These are phyloP conservation scores for Taphrina confusa DNA, from an alignment of 1,139 yeast genomes.

Conservation along the genomic window DNA sequence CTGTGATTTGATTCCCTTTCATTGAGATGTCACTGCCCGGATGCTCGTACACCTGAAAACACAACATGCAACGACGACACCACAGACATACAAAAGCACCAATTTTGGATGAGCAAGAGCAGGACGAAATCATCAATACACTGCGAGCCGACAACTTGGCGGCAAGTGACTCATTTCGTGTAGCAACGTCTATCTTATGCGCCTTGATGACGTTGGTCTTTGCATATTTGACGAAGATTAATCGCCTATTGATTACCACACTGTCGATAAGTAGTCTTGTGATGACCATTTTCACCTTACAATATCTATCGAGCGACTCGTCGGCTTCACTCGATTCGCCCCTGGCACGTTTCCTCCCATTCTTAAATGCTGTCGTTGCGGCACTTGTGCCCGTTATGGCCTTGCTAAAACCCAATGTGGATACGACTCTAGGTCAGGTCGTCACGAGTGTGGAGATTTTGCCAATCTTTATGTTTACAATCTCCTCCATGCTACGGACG, in stretches of 20 bases:
- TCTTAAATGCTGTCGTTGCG: not conserved
- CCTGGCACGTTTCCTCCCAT: constrained; percentile 3
- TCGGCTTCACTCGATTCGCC: not conserved
- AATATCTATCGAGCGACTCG: not conserved
- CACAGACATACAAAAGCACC: not conserved
- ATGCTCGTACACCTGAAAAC: no score
- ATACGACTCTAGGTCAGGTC: not conserved
- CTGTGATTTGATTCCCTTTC: no score
- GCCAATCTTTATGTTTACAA: not conserved
- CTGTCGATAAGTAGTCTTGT: constrained; percentile 23
- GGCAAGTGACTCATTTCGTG: not conserved
- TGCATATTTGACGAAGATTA: not conserved
- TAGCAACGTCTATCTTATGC: not conserved
- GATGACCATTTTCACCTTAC: constrained; percentile 9
- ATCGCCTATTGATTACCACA: not conserved
- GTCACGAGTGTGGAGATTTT: constrained; percentile 2
- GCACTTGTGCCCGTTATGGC: not conserved
- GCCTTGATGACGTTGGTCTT: not conserved
- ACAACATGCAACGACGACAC: not conserved
- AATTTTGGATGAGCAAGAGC: constrained; percentile 27
- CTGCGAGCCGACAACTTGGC: not conserved
- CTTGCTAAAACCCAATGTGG: not conserved
- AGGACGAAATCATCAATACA: not conserved
- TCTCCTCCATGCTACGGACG: not conserved
- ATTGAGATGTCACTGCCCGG: no score